Percentiles rank a stretch among this genome's conserved stretches.
Evolutionary conservation across 2,329 filamentous ascomycete species (phyloP).

Genomic region (Botrytis galanthina): DNA sequence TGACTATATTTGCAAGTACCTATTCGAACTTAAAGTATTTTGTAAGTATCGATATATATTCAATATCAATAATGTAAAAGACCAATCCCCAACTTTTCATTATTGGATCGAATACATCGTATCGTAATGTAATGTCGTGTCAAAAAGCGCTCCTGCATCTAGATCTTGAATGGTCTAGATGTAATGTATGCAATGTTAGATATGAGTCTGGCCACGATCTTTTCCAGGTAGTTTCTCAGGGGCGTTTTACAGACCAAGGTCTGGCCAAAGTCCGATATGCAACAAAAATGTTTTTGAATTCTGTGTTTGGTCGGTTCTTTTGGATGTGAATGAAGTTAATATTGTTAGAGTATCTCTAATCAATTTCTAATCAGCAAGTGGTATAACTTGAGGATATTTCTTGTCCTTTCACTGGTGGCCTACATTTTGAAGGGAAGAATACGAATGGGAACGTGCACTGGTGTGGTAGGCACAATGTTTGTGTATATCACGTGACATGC

Average conservation of each 20-base stretch:
- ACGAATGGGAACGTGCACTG: background rate
- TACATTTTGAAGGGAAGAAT: background rate
- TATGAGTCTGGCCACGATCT: background rate
- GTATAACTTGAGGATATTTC: background rate
- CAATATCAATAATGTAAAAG: background rate
- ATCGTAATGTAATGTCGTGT: background rate
- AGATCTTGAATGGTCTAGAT: background rate
- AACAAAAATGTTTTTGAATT: background rate
- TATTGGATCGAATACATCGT: background rate
- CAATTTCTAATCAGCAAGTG: background rate
- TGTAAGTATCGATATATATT: background rate
- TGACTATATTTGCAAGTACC: background rate
- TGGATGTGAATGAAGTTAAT: background rate
- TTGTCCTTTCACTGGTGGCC: background rate
- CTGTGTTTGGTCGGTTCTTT: background rate
- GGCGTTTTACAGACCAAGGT: background rate
- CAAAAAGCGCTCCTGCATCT: background rate
- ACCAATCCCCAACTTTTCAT: background rate
- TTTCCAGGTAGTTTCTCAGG: background rate
- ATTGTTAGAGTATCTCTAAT: too few relatives aligned
- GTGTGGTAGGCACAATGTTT: background rate
- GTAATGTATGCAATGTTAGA: background rate
- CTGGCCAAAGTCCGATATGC: conserved; percentile 4
- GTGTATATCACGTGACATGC: background rate
- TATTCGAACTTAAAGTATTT: background rate